A percentile compares a stretch with the other conserved stretches of the same genome.
These are phyloP conservation scores for Coprinopsis strossmayeri DNA, from an alignment of 768 basidiomycete species.

Conservation along the genomic window DNA sequence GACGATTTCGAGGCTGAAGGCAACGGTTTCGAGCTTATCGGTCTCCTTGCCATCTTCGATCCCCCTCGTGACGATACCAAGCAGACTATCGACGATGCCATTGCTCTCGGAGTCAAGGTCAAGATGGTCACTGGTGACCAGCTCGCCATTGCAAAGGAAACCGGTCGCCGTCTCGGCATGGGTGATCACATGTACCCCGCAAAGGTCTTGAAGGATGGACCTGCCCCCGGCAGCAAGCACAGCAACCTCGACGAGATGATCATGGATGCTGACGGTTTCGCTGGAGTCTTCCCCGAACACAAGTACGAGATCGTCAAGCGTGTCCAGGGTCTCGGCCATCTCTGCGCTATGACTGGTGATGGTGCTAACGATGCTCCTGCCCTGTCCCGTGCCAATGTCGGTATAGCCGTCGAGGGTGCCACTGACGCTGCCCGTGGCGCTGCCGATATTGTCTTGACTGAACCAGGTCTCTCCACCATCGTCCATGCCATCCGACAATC, in stretches of 20 bases:
- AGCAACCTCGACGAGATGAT: slow-evolving; percentile 93
- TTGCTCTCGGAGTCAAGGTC: slow-evolving; percentile 93
- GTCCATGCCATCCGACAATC: slow-evolving; percentile 98
- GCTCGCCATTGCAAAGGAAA: slow-evolving; percentile 99
- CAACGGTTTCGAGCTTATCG: slow-evolving; percentile 95
- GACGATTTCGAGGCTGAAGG: slow-evolving; percentile 81
- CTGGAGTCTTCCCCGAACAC: slow-evolving; percentile 99
- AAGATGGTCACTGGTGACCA: slow-evolving; percentile 99
- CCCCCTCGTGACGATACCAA: slow-evolving; percentile 98
- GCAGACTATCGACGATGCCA: slow-evolving; percentile 97
- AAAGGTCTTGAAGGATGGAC: slow-evolving; percentile 97
- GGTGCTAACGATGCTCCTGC: slow-evolving; percentile 99
- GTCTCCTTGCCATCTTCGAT: slow-evolving; percentile 96
- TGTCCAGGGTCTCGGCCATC: slow-evolving; percentile 90
- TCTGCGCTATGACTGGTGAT: slow-evolving; percentile 99
- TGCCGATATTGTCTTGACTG: slow-evolving; percentile 96
- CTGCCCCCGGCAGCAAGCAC: slow-evolving; percentile 79
- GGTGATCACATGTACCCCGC: slow-evolving; percentile 99
- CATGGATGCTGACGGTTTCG: slow-evolving; percentile 98
- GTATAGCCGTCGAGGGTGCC: slow-evolving; percentile 99
- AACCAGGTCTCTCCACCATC: slow-evolving; percentile 98
- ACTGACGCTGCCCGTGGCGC: slow-evolving; percentile 98
- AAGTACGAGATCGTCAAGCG: slow-evolving; percentile 99
- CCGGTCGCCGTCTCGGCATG: slow-evolving; percentile 94
- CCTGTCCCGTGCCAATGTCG: slow-evolving; percentile 96